phyloP scores from a whole-genome alignment of 2,329 filamentous ascomycete species.

The Colletotrichum tanaceti region DNA sequence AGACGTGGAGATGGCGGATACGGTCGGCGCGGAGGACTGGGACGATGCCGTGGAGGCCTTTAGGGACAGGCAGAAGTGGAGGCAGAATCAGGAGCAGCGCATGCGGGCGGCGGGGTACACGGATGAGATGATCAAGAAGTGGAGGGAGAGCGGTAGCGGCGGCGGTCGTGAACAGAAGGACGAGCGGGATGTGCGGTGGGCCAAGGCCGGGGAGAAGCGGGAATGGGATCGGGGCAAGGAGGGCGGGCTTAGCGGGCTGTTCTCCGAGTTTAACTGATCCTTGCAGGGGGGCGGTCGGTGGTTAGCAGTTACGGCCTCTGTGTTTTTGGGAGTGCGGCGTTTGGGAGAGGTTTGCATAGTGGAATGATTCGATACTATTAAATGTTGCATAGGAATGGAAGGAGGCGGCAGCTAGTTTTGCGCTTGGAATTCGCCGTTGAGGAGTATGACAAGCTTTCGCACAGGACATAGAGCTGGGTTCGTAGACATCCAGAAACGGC shows the following conservation, averaged over 20 bases:
- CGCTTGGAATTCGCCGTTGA: no score
- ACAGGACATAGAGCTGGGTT: neutral
- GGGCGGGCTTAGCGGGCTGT: slow-evolving; percentile 33
- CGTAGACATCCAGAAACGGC: neutral
- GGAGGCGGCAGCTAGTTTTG: neutral
- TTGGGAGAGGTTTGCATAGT: neutral
- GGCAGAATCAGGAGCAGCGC: slow-evolving; percentile 78
- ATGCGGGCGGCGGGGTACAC: slow-evolving; percentile 82
- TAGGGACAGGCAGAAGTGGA: slow-evolving; percentile 83
- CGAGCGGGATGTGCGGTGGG: slow-evolving; percentile 77
- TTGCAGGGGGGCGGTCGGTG: neutral
- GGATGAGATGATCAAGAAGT: slow-evolving; percentile 78
- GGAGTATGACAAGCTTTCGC: neutral
- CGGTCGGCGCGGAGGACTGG: slow-evolving; percentile 69
- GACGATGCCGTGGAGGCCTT: slow-evolving; percentile 82
- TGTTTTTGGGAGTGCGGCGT: neutral
- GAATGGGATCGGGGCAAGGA: slow-evolving; percentile 71
- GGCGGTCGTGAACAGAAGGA: slow-evolving; percentile 59
- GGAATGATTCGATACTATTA: neutral
- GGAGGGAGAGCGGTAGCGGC: slow-evolving; percentile 69
- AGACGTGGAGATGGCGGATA: slow-evolving; percentile 66
- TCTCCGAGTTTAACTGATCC: slow-evolving; percentile 38
- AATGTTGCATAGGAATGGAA: neutral
- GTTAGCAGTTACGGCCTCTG: neutral
- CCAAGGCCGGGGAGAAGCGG: slow-evolving; percentile 71